A percentile compares a stretch with the other conserved stretches of the same genome.
phyloP scores from a whole-genome alignment of 495 filamentous ascomycete species.

The Hypomontagnella submonticulosa region DNA sequence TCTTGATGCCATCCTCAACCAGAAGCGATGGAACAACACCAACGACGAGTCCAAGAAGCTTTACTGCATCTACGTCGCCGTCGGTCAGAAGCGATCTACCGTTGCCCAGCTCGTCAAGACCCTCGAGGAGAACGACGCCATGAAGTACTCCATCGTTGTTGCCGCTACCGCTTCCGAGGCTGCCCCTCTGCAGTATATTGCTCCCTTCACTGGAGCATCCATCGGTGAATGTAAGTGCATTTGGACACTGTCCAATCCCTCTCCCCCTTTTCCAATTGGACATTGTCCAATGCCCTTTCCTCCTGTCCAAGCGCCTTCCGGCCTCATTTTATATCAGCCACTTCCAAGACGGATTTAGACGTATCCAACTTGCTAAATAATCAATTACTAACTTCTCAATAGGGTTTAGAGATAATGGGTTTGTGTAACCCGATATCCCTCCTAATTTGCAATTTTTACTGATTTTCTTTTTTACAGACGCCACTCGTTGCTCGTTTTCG shows the following conservation, averaged over 20 bases:
- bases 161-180: conserved; percentile 98
- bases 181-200: conserved; percentile 91
- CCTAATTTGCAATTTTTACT: too few relatives aligned
- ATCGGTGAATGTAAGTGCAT: too few relatives aligned
- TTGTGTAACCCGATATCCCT: too few relatives aligned
- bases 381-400: too few relatives aligned
- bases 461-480: conserved; percentile 64
- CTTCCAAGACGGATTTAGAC: too few relatives aligned
- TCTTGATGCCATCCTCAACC: conserved; percentile 98
- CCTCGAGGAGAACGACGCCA: conserved; percentile 98
- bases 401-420: too few relatives aligned
- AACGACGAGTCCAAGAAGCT: conserved; percentile 96
- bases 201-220: conserved; percentile 85
- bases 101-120: conserved; percentile 99
- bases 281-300: too few relatives aligned
- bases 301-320: too few relatives aligned
- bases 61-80: conserved; percentile 98
- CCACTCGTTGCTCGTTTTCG: conserved; percentile 93
- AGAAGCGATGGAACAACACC: conserved; percentile 95
- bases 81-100: conserved; percentile 99
- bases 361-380: too few relatives aligned
- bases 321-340: too few relatives aligned
- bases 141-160: conserved; percentile 97
- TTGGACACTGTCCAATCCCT: too few relatives aligned
- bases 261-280: too few relatives aligned